A percentile compares a stretch with the other conserved stretches of the same genome.
Evolutionary conservation across 73 alveolate genomes (phyloP).

Genomic region (Paramecium biaurelia): DNA sequence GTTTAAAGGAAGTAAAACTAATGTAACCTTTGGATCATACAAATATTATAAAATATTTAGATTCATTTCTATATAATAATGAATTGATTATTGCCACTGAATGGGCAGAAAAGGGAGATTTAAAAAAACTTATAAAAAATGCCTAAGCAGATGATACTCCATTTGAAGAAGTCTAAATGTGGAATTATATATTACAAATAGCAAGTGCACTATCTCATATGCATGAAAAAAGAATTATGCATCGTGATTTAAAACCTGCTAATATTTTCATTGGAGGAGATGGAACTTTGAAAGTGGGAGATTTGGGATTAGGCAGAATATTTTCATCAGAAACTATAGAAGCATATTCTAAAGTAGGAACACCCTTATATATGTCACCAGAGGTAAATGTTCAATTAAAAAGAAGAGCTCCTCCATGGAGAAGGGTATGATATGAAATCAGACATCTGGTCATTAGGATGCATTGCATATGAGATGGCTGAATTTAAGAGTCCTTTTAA

Average conservation of each 20-base stretch:
- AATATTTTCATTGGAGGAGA: constrained; percentile 91
- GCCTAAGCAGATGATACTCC: constrained; percentile 80
- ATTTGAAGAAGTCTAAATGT: constrained; percentile 83
- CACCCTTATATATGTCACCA: constrained; percentile 98
- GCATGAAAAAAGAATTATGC: constrained; percentile 97
- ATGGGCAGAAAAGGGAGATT: constrained; percentile 99
- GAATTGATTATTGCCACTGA: constrained; percentile 95
- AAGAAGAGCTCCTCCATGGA: constrained; percentile 74
- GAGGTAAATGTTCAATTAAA: constrained; percentile 73
- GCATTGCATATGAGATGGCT: constrained; percentile 93
- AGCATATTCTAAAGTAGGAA: constrained; percentile 96
- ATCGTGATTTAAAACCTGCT: constrained; percentile 98
- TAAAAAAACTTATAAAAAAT: constrained; percentile 81
- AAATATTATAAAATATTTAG: constrained; percentile 87
- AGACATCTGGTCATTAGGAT: constrained; percentile 97
- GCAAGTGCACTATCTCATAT: constrained; percentile 94
- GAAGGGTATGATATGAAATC: constrained; percentile 97
- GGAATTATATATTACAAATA: constrained; percentile 88
- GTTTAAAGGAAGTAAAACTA: constrained; percentile 90
- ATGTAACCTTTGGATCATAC: constrained; percentile 91
- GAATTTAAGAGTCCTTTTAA: constrained; percentile 87
- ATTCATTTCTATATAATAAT: constrained; percentile 91
- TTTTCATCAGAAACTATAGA: constrained; percentile 92
- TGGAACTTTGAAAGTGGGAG: constrained; percentile 93
- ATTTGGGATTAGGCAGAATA: constrained; percentile 93